Base-by-base conservation (phyloP, 2,329 filamentous ascomycete species). In the Sporothrix sp. region DNA sequence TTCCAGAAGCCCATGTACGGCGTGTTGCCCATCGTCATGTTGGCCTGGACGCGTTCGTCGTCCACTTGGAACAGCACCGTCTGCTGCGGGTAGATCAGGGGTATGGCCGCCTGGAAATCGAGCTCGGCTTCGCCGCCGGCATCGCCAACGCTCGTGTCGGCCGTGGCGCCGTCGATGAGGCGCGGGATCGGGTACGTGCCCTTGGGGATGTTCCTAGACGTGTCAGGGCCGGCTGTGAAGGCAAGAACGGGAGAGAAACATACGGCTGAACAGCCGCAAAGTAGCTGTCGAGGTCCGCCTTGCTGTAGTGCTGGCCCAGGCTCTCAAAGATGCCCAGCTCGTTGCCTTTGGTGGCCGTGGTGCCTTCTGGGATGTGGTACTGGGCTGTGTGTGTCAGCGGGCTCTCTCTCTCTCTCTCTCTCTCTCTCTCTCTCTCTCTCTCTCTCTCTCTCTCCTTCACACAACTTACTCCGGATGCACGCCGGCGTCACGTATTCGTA, bases 51-150 rank as follows among this genome's bases (percentile, higher is more conserved):
- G 54, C 54, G 60, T 52, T 64, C 60, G 46, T 65, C 62, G 38
- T 62, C 59, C 0, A 55, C 58, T 51, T 61, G 59, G 56, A 55
- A 62, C 7, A 61, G 54, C 2, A 70, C 68, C 0, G 70, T 55
- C 30, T 53, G 66, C 56, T 76, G 73, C 1, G 74, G 74, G 60
- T 69, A 76, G 57, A 77, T 71, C 50, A 78, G 63, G 0, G 73
- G 70, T 51, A 71, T 71, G 14, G 65, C 63, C 23, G 71, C 64
- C 52, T 72, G 60, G 50, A 76, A 73, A 57, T 77, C 74, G 11
- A 78, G 66, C 36, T 71, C 68, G 3, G 66, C 63, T 52, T 75
- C 72, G 18, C 21, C 10, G 13, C 56, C 56, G 4, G 56, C 55
- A 2, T 39, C 8, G 7, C 11, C 35, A 8, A 21, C 18, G 2